Evolutionary conservation across 768 basidiomycete genomes (phyloP).

Genomic region (Tylopilus rubrobrunneus): DNA sequence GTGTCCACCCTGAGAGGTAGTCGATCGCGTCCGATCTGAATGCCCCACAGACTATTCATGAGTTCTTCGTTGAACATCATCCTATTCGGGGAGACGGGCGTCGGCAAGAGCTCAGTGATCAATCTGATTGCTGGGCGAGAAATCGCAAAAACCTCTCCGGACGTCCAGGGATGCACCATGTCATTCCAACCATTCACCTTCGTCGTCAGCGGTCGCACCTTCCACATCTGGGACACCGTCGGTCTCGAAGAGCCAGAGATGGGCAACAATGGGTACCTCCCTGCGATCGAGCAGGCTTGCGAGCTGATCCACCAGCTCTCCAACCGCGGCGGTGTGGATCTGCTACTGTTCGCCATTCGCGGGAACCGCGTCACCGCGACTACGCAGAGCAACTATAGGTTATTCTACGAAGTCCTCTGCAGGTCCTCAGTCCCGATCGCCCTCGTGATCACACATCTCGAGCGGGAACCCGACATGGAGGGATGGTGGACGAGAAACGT

Average conservation of each 20-base stretch:
- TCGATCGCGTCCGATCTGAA: constrained; percentile 19
- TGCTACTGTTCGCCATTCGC: constrained; percentile 41
- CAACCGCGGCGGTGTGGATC: constrained; percentile 33
- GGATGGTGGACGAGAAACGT: constrained; percentile 32
- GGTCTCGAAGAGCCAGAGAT: constrained; percentile 33
- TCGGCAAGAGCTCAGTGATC: constrained; percentile 34
- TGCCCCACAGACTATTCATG: constrained; percentile 15
- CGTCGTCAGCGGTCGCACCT: constrained; percentile 11
- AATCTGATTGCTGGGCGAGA: constrained; percentile 28
- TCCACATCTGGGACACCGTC: constrained; percentile 33
- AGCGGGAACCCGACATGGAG: constrained; percentile 33
- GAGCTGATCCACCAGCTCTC: constrained; percentile 33
- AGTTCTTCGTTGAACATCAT: constrained; percentile 34
- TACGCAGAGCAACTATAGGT: constrained; percentile 36
- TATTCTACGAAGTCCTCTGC: constrained; percentile 44
- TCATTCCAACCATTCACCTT: constrained; percentile 26
- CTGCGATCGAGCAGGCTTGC: constrained; percentile 29
- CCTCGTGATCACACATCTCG: constrained; percentile 38
- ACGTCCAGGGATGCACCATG: constrained; percentile 38
- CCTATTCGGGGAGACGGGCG: constrained; percentile 43
- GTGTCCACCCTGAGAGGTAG: neutral
- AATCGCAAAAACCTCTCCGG: constrained; percentile 24
- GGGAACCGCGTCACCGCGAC: constrained; percentile 38
- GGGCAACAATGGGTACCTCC: constrained; percentile 24
- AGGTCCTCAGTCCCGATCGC: constrained; percentile 29